Base-by-base conservation (phyloP, 1,284 basidiomycete species). In the Melampsora americana region DNA sequence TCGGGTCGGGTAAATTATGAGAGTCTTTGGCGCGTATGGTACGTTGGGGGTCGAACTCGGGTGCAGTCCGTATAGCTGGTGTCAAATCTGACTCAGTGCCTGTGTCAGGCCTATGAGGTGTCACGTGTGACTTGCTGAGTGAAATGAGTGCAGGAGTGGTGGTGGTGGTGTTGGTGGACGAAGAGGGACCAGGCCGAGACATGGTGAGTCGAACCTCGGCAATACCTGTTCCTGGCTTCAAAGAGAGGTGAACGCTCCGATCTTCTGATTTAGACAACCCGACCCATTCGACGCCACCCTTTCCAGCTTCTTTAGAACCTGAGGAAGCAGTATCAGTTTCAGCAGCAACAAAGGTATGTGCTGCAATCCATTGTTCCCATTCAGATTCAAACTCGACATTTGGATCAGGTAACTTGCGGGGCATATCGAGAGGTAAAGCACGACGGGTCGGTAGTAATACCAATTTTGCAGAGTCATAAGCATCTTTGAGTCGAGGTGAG, bases 391-490 rank as follows among this genome's bases (percentile, higher is more conserved):
- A 77, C 64, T 77, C 67, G 12, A 77, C n/a, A 30, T 30, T 69
- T 5, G 74, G 74, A 77, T 77, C 74, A 9, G 74, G 74, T 77
- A 77, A 56, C 62, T 77, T 77, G 26, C 67, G 66, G n/a, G 74
- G 66, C 60, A 76, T 78, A 30, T 77, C 66, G 20, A 77, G 46
- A 42, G 78, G 78, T 11, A 79, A 60, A 16, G 77, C 71, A 65
- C 75, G 56, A 14, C 69, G 74, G 11, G 78, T 70, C 16, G 78
- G 78, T 20, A 79, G 59, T 14, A 79, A 56, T 12, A 79, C 69
- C 23, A 79, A 48, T 59, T 76, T 78, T 16, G 78, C 77, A 5
- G 75, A 77, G 48, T 79, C 78, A 66, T 78, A 79, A 28, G 78
- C 78, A 46, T 69, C 68, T 28, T 78, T 77, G 26, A 79, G 77